Base-by-base conservation (phyloP, 306 rosid species). In the Vigna angularis region DNA sequence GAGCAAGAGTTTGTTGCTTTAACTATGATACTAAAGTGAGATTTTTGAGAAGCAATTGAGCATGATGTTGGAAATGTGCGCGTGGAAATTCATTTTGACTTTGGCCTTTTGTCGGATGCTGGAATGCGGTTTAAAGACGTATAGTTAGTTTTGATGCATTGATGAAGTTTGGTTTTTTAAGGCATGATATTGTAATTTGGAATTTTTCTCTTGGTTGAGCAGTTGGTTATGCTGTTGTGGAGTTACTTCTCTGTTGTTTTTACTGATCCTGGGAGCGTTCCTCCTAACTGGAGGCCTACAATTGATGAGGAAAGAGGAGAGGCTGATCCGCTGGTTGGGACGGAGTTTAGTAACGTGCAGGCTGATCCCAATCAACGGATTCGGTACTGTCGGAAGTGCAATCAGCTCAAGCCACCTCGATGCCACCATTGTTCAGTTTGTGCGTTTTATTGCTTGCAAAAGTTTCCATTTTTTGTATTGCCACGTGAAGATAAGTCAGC, bases 391-490 rank as follows among this genome's bases (percentile, higher is more conserved):
- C 89, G 97, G 66, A 93, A 91, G 79, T 93, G 98, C 90, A 91
- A 79, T 77, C 98, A 91, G 84, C 85, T 82, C 65, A 93, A 93
- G 81, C 98, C 98, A 1, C 89, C 97, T 55, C 96, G 98, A 8
- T 93, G 98, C 82, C 98, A 93, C 87, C 98, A 93, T 81, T 93
- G 98, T 81, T 93, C 98, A 81, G 98, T 96, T 90, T 96, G 99
- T 96, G 85, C 90, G 99, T 91, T 62, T 70, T 74, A 32, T 10
- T 8, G 9, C 15, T 8, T 13, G 17, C n/a, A 24, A 2, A 67
- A 5, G 30, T 65, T 80, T 68, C 9, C 20, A 17, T 32, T 70
- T 70, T 66, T 65, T 49, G 62, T 74, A 6, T 38, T 13, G 40
- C 69, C 50, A 51, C 36, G 6, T 74, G 56, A 48, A 15, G 49